phyloP scores from a whole-genome alignment of 164 flowering plant species.

The Hamamelis virginiana region DNA sequence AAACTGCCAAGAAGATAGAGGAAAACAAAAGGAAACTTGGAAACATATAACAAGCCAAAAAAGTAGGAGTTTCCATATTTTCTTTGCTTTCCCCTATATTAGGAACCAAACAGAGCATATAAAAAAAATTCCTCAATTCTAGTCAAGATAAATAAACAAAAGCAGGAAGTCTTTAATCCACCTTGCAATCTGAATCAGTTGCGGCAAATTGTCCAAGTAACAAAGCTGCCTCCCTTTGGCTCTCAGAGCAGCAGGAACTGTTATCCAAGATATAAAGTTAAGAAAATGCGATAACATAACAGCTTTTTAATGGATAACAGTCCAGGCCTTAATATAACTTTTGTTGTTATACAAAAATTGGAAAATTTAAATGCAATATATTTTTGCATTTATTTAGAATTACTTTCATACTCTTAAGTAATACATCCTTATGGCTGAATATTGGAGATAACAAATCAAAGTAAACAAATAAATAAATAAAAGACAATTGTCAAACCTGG shows the following conservation, averaged over 20 bases:
- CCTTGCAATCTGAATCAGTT: conserved; percentile 96
- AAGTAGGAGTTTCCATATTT: not conserved
- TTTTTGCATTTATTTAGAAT: no score
- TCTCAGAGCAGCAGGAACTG: conserved; percentile 92
- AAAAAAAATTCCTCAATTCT: not conserved
- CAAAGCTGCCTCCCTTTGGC: conserved; percentile 92
- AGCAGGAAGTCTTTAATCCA: conserved; percentile 14
- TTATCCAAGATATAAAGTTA: conserved; percentile 19
- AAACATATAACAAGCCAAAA: conserved; percentile 1
- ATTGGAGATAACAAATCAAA: no score
- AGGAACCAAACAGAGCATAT: not conserved
- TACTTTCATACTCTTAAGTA: no score
- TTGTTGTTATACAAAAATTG: no score
- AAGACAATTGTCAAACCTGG: no score
- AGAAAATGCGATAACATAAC: not conserved
- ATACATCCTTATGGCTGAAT: no score
- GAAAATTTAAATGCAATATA: no score
- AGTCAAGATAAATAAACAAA: not conserved
- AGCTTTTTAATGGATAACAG: not conserved
- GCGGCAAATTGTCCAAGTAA: conserved; percentile 97
- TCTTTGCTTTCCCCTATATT: not conserved
- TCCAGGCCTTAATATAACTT: no score
- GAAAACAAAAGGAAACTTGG: not conserved
- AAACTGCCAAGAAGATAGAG: not conserved
- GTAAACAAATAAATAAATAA: no score